Evolutionary conservation across 805 yeast genomes (phyloP), one percentile per base, ranked within the genome.

Genomic region (Saturnispora sekii): DNA sequence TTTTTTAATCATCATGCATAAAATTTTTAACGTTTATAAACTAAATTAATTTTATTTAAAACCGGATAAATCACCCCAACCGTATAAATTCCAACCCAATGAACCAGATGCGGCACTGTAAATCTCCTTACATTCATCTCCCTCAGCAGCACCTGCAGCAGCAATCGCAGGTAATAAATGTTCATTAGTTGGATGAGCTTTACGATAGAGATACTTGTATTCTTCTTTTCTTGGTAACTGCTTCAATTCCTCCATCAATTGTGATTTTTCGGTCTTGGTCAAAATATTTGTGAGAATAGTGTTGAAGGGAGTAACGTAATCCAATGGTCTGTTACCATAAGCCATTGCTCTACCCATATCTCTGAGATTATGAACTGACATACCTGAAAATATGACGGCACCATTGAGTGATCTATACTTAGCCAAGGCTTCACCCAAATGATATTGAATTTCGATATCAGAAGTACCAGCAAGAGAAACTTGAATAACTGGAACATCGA

Each of bases 181-280:
- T 51, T 84, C 94, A 41, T 78, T 63, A 0, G 89, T 79, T 9
- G 94, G 94, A 60, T 84, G 94, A 0, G 90, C 81, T 31, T 60
- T 53, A 10, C 47, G 21, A 33, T 60, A 64, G 32, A 79, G 57
- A 4, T 57, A 53, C 4, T 51, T 56, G 51, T 65, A 52, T 47
- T 44, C 48, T 40, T 56, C 41, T 48, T 50, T 41, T 48, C 47
- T 33, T 16, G 51, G 47, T 40, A 78, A 51, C 4, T 58, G 53
- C 28, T 69, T 59, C 10, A 80, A 63, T 17, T 56, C 56, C 1
- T 55, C 52, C 35, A 74, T 55, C 32, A 71, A 58, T 10, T 59
- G 63, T 10, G 33, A 28, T 14, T 63, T 59, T n/a, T 54, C 40
- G 5, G 50, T 39, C 9, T 52, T 44, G 3, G 61, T 52, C 32